Conservation (phyloP, 257 asterid species). For the Solanum sitiens region DNA sequence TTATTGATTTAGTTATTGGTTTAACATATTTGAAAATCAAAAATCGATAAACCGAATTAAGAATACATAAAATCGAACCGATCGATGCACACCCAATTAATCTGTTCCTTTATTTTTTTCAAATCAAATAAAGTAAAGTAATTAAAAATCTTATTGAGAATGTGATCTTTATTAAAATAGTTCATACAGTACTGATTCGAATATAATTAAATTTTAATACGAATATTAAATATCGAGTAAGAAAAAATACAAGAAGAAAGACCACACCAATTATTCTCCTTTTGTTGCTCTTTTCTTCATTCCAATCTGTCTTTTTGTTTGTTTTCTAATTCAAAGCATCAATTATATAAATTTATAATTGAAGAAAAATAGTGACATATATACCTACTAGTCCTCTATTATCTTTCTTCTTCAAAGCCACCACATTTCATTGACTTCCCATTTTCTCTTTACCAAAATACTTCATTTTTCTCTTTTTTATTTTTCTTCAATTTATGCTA, state of each 20-base stretch:
- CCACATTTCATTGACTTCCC: constrained; percentile 2
- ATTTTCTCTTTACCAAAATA: not conserved
- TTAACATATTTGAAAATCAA: no score
- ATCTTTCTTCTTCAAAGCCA: not conserved
- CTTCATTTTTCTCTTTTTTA: not conserved
- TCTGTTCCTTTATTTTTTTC: not conserved
- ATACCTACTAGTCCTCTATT: not conserved
- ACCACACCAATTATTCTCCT: not conserved
- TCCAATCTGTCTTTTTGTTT: constrained; percentile 29
- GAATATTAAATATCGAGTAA: no score
- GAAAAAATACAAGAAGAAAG: not conserved
- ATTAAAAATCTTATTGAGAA: not conserved
- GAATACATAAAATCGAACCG: no score
- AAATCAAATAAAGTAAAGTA: not conserved
- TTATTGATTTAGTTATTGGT: no score
- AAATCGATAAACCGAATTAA: no score
- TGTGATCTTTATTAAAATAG: not conserved
- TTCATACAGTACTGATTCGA: no score
- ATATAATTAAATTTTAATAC: no score
- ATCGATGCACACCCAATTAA: not conserved
- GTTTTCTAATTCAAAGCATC: constrained; percentile 25
- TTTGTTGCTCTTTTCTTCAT: constrained; percentile 2
- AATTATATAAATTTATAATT: not conserved
- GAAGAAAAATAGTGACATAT: constrained; percentile 1
- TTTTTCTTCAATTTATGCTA: not conserved